phyloP scores from a whole-genome alignment of 1,139 yeast genomes.

The Taiozyma sp. region DNA sequence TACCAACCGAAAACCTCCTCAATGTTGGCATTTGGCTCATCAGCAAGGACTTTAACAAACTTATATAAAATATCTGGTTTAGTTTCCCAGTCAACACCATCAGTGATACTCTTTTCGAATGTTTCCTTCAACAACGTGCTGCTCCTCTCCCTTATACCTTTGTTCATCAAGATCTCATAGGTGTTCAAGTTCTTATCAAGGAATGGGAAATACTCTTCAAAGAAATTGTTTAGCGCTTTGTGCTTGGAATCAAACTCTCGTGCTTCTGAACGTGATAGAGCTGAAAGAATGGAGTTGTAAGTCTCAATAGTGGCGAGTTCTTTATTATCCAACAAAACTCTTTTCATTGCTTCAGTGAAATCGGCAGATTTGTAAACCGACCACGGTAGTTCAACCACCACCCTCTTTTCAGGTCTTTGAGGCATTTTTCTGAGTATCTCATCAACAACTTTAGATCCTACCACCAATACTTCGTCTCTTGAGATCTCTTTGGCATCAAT shows the following conservation, averaged over 20 bases:
- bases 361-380: constrained; percentile 3
- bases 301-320: background rate
- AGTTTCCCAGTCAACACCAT: constrained; percentile 39
- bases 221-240: constrained; percentile 1
- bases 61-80: constrained; percentile 25
- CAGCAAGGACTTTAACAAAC: constrained; percentile 11
- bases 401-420: background rate
- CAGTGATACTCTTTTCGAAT: constrained; percentile 33
- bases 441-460: background rate
- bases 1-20: constrained; percentile 28
- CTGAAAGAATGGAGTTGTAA: constrained; percentile 1
- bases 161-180: constrained; percentile 24
- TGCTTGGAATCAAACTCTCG: background rate
- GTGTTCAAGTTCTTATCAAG: constrained; percentile 20
- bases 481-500: background rate
- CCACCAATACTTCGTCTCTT: background rate
- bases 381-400: constrained; percentile 2
- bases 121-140: constrained; percentile 28
- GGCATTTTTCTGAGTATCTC: background rate
- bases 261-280: constrained; percentile 1
- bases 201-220: background rate
- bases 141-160: constrained; percentile 21
- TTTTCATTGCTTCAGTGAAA: background rate
- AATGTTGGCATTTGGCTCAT: constrained; percentile 25
- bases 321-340: background rate